Evolutionary conservation across 345 rosid species (phyloP).

Genomic region (Linum trigynum): DNA sequence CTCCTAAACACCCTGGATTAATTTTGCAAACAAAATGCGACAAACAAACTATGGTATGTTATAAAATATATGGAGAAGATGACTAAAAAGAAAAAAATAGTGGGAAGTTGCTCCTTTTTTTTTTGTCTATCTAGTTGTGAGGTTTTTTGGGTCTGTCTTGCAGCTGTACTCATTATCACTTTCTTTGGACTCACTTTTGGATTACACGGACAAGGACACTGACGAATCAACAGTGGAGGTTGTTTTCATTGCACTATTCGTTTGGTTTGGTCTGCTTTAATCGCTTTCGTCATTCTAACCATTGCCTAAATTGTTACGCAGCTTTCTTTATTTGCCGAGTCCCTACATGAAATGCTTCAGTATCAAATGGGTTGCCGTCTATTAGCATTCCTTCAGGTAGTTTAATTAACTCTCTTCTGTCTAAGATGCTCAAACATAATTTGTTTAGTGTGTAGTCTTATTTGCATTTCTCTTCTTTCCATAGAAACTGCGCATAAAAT

Average conservation of each 20-base stretch:
- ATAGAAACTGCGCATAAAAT: constrained; percentile 61
- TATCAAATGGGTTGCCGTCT: constrained; percentile 87
- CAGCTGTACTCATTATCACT: constrained; percentile 72
- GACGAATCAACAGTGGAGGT: constrained; percentile 98
- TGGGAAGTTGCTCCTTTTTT: neutral
- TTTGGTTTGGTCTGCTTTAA: constrained; percentile 1
- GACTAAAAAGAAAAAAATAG: neutral
- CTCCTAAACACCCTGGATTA: constrained; percentile 78
- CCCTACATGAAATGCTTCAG: constrained; percentile 88
- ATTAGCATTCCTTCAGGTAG: constrained; percentile 71
- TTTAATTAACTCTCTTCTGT: constrained; percentile 13
- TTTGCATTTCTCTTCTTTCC: constrained; percentile 5
- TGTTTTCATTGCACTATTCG: neutral
- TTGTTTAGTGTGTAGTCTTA: neutral
- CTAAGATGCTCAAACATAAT: neutral
- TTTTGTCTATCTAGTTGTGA: constrained; percentile 7
- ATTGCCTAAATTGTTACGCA: constrained; percentile 24
- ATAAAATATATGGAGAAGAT: constrained; percentile 7
- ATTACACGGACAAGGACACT: constrained; percentile 75
- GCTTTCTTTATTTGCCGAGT: constrained; percentile 91
- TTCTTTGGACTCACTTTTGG: constrained; percentile 89
- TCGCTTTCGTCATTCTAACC: constrained; percentile 6
- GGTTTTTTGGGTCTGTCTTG: constrained; percentile 4
- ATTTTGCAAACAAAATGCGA: constrained; percentile 49
- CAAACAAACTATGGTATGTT: constrained; percentile 55